Percentiles rank a stretch among this genome's conserved stretches.
Conservation (phyloP, 1,284 basidiomycete genomes). For the Lentinula novae-zelandiae region DNA sequence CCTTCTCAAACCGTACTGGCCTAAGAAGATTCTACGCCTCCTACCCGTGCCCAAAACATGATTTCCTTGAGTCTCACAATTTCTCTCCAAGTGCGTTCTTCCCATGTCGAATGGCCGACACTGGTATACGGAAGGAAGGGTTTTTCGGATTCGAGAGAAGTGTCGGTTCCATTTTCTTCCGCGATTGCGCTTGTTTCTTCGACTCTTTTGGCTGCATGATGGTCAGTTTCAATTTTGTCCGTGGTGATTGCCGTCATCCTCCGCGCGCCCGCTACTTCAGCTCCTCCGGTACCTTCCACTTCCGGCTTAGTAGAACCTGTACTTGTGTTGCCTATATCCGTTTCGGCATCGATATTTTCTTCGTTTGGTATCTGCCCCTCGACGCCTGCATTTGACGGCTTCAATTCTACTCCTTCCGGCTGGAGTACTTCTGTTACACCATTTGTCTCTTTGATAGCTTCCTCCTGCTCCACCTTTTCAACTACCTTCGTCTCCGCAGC, state of each 20-base stretch:
- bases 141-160: background rate
- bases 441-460: background rate
- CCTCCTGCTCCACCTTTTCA: background rate
- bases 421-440: background rate
- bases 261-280: background rate
- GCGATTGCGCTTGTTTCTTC: background rate
- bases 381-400: too few relatives aligned
- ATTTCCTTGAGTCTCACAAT: constrained; percentile 78
- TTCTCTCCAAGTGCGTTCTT: constrained; percentile 87
- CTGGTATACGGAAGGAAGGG: constrained; percentile 7
- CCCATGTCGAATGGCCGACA: constrained; percentile 71
- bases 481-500: background rate
- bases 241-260: too few relatives aligned
- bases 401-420: background rate
- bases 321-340: background rate
- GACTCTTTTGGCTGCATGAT: background rate
- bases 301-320: background rate
- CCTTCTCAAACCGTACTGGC: background rate
- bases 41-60: constrained; percentile 87
- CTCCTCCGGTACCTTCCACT: constrained; percentile 16
- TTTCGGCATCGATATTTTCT: background rate
- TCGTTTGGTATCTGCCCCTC: too few relatives aligned
- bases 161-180: background rate
- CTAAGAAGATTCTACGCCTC: constrained; percentile 34
- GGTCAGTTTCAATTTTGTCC: background rate